Conservation (phyloP, 306 rosid species). For the Cotoneaster glaucophyllus region DNA sequence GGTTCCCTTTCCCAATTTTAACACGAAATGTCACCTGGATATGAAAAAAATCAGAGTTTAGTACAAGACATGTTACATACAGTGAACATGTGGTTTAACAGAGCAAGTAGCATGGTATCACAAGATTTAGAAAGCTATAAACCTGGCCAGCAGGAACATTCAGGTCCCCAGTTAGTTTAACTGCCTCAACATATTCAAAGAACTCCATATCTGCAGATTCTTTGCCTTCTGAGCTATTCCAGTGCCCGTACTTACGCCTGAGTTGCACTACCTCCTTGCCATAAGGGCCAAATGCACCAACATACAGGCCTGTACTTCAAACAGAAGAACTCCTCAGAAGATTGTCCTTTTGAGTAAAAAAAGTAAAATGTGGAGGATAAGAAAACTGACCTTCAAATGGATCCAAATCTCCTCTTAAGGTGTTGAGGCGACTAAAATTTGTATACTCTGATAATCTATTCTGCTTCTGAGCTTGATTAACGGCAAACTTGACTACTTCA, state of each 20-base stretch:
- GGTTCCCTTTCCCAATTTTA: slow-evolving; percentile 78
- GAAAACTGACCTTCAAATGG: slow-evolving; percentile 72
- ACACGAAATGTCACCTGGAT: slow-evolving; percentile 91
- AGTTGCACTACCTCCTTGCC: slow-evolving; percentile 90
- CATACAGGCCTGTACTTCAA: slow-evolving; percentile 71
- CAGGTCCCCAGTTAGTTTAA: slow-evolving; percentile 93
- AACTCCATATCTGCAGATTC: slow-evolving; percentile 68
- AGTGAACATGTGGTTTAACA: not conserved
- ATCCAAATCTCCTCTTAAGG: slow-evolving; percentile 64
- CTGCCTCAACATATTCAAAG: slow-evolving; percentile 97
- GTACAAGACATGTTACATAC: not conserved
- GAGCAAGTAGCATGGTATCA: slow-evolving; percentile 5
- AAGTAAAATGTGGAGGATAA: not conserved
- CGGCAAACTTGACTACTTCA: slow-evolving; percentile 80
- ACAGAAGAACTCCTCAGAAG: slow-evolving; percentile 15
- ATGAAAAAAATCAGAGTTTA: slow-evolving; percentile 6
- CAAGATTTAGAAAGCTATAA: slow-evolving; percentile 16
- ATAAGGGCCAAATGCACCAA: slow-evolving; percentile 93
- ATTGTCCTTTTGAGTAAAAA: not conserved
- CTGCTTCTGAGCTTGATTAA: slow-evolving; percentile 81
- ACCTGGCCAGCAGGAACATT: slow-evolving; percentile 99
- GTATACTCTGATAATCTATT: slow-evolving; percentile 66
- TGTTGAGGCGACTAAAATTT: slow-evolving; percentile 61
- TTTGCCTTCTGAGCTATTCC: slow-evolving; percentile 53
- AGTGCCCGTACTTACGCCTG: slow-evolving; percentile 83